Evolutionary conservation across 345 rosid species (phyloP).

Genomic region (Salix arbutifolia): DNA sequence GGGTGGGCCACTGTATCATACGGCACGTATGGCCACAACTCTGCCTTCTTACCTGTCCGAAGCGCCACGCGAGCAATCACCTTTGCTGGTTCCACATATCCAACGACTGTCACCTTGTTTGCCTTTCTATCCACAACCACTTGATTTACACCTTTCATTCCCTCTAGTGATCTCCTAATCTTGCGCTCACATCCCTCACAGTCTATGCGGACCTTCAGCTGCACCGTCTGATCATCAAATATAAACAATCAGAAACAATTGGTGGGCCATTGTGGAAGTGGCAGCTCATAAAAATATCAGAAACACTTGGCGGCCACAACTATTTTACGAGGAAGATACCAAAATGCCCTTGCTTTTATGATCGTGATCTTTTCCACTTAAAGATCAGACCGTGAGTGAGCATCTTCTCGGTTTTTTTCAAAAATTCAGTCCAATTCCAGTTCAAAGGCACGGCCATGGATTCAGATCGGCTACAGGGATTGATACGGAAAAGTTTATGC

Average conservation of each 20-base stretch:
- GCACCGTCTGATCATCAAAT: constrained; percentile 65
- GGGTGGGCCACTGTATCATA: constrained; percentile 88
- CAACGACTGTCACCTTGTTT: constrained; percentile 76
- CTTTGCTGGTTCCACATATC: constrained; percentile 69
- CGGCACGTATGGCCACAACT: constrained; percentile 91
- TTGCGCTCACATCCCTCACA: constrained; percentile 97
- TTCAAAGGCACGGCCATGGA: too few relatives aligned
- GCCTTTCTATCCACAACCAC: constrained; percentile 79
- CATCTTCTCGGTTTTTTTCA: neutral
- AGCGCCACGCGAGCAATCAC: constrained; percentile 72
- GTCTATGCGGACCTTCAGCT: constrained; percentile 77
- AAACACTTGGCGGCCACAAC: too few relatives aligned
- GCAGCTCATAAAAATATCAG: neutral
- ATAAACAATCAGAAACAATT: neutral
- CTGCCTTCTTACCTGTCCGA: constrained; percentile 90
- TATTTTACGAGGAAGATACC: neutral
- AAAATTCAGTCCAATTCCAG: neutral
- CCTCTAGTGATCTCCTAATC: constrained; percentile 71
- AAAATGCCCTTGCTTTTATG: neutral
- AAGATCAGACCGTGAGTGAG: neutral
- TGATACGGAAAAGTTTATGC: too few relatives aligned
- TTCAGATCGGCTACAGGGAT: too few relatives aligned
- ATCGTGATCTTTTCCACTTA: neutral
- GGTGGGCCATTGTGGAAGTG: neutral
- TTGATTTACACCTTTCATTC: constrained; percentile 79